Evolutionary conservation across 2,329 filamentous ascomycete genomes (phyloP), one percentile per base, ranked within the genome.

Genomic region (Pochonia chlamydosporia): DNA sequence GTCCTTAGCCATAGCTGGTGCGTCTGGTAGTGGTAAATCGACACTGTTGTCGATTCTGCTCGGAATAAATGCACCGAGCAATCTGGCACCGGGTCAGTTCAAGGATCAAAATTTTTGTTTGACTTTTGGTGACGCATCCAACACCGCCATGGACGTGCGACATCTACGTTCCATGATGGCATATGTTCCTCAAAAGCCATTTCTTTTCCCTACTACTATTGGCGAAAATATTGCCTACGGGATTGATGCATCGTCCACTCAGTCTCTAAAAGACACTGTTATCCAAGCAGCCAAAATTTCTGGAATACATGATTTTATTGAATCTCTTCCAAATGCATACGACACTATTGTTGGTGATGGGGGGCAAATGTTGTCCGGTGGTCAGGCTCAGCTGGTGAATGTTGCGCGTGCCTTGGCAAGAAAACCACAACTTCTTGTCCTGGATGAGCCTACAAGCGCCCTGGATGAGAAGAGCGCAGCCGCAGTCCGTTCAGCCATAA

Each of bases 21-120:
- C 79, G 1, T 96, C 90, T 0, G 92, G 93, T 0, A 88, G 85
- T n/a, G 92, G 93, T 1, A 97, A 99, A 67, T 91, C 86, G 13
- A 96, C 92, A 0, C 74, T 96, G 30, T 76, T 85, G 1, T 79
- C 85, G 0, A 69, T 97, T 0, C 71, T 97, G 0, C 68, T 95
- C 4, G 81, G 85, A 1, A 72, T 96, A 0, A 89, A 93, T 54
- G 54, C 64, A 2, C 73, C 76, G 0, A 49, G 33, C 44, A 46
- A 9, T 46, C 25, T 8, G 10, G 31, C 9, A 6, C 14, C 26
- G 9, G 14, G 13, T n/a, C 5, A 43, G 6, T 4, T n/a, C 25
- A 9, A n/a, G 24, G 4, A 13, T 11, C 20, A 21, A 9, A 30
- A 24, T 28, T 16, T 20, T 24, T 64, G 76, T 0, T 64, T 89